Conservation (phyloP, 2,329 filamentous ascomycete species). For the Fonsecaea multimorphosa region DNA sequence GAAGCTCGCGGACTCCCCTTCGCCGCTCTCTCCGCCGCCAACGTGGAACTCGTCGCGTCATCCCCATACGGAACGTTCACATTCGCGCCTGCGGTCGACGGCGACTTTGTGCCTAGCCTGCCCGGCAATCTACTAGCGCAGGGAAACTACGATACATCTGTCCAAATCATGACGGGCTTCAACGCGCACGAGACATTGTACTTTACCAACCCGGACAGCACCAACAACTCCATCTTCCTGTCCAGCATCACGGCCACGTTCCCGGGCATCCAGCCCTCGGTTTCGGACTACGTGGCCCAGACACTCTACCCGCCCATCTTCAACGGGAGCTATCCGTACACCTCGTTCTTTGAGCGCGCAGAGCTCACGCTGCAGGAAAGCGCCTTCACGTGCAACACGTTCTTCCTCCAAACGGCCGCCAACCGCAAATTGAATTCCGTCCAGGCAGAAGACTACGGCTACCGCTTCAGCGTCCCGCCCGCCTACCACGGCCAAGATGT, state of each 20-base stretch:
- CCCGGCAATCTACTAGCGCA: constrained; percentile 52
- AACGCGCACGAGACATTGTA: constrained; percentile 51
- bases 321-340: constrained; percentile 47
- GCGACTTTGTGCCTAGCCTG: constrained; percentile 54
- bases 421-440: constrained; percentile 39
- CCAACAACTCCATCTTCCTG: constrained; percentile 38
- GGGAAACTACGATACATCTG: constrained; percentile 52
- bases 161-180: constrained; percentile 55
- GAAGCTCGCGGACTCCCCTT: constrained; percentile 53
- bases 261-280: constrained; percentile 35
- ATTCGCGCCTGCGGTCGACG: constrained; percentile 56
- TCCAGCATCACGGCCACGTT: constrained; percentile 37
- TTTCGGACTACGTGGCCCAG: background rate
- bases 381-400: constrained; percentile 59
- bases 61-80: constrained; percentile 51
- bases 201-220: constrained; percentile 48
- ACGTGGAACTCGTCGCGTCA: constrained; percentile 48
- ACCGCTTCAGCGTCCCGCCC: constrained; percentile 60
- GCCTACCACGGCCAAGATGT: constrained; percentile 61
- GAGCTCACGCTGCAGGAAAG: constrained; percentile 52
- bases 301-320: constrained; percentile 5
- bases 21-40: constrained; percentile 51
- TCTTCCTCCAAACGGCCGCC: constrained; percentile 52
- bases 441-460: constrained; percentile 57
- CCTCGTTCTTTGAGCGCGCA: constrained; percentile 50